Base-by-base conservation (phyloP, 225 moss, liverwort and hornwort species). In the Climacium dendroides region DNA sequence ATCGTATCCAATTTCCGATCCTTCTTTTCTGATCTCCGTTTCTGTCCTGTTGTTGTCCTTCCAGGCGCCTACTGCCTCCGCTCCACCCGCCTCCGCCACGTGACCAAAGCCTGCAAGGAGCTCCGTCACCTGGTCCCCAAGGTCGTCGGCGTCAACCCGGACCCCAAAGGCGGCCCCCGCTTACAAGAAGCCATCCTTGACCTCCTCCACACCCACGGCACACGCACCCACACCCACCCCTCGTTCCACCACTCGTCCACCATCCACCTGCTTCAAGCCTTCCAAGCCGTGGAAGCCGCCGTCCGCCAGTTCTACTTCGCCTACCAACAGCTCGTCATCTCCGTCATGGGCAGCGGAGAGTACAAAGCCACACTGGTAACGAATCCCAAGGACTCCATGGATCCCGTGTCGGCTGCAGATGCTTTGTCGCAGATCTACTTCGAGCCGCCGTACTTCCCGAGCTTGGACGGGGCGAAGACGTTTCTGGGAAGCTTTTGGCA, bases 271-370 rank as follows among this genome's bases (percentile, higher is more conserved):
- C 90, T 97, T 8, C 97, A 97, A 75, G 94, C 97, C 6, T 96
- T 97, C 53, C 97, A 97, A 87, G 94, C 94, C 13, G 91, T 95
- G 62, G 97, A 97, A 74, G 93, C 89, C 11, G 96, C 94, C 64
- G 94, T 97, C 60, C 93, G 96, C 23, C 97, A 97, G 86, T 97
- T 96, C 86, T 97, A 95, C 87, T 97, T 97, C 91, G 89, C 96
- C 13, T 97, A 97, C 89, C 93, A 96, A 76, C 97, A 96, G 74
- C 90, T 97, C 55, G 97, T 95, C 79, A 94, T 97, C 45, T 92
- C 95, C 4, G 96, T 96, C 52, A 96, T 97, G 96, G 97, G 97
- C 2, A 94, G 95, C 65, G 95, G 97, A 22, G 97, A 96, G 85
- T 97, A 96, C 88, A 95, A 93, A 60, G 92, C 93, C 48, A 88